Base-by-base conservation (phyloP, 2,329 filamentous ascomycete species). In the Xylaria polymorpha region DNA sequence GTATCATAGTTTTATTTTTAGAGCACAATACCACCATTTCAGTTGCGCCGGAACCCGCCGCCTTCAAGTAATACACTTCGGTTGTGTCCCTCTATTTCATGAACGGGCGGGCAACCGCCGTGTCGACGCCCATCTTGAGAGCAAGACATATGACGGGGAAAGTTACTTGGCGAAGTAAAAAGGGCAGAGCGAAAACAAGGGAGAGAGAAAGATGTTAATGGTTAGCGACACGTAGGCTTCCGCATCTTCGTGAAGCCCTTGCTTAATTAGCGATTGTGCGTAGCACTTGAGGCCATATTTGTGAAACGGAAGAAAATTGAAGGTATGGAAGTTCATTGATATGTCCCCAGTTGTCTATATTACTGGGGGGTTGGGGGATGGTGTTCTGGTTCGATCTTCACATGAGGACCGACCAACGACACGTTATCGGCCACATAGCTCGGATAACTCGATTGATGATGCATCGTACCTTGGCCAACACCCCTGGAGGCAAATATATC, bases 401-500 rank as follows among this genome's bases (percentile, higher is more conserved):
- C 56, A 20, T 20, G 50, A 3, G 72, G 32, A 14, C 48, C 68
- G 14, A 67, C 15, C 18, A 74, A 50, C 29, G 67, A 39, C 7
- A 69, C 64, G n/a, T 64, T 25, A 12, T 74, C 73, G 15, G 71
- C 20, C 32, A 71, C 66, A 44, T 74, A 75, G 56, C 56, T 67
- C 1, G 64, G n/a, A 25, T 73, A 76, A 10, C 55, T 46, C 5
- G 69, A 59, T 43, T 72, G 73, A 25, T 68, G 65, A 18, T 65
- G 68, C 1, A 73, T 56, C 9, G 67, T n/a, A 56, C 43, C 35
- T 51, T 67, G 70, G 37, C 56, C 55, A 18, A 79, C 71, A 22
- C 62, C 68, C 4, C 73, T 66, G 7, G 73, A 65, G 2, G 77
- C 74, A 48, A 76, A 79, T 14, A 80, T 65, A 48, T 67, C 68